phyloP scores from a whole-genome alignment of 345 rosid genomes.

The Eucalyptus cloeziana region DNA sequence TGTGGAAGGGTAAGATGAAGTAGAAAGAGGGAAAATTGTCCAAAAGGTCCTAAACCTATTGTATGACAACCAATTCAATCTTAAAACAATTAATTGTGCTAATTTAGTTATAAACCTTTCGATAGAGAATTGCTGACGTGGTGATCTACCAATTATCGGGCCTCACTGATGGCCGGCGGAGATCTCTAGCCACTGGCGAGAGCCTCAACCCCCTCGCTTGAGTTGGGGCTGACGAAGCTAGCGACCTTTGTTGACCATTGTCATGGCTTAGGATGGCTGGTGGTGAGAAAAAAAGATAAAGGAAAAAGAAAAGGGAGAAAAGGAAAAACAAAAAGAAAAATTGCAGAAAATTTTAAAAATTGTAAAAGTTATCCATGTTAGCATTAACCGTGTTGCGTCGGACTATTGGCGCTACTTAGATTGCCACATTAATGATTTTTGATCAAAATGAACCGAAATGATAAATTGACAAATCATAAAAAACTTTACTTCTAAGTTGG shows the following conservation, averaged over 20 bases:
- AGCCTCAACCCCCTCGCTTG: not conserved
- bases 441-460: not conserved
- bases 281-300: not conserved
- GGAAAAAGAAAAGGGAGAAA: not conserved
- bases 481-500: not conserved
- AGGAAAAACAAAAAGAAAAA: not conserved
- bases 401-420: not conserved
- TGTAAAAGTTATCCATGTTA: not conserved
- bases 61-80: not conserved
- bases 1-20: not conserved
- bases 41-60: not conserved
- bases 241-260: not conserved
- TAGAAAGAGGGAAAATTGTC: not conserved
- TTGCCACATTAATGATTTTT: not conserved
- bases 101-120: not conserved
- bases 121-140: accelerated
- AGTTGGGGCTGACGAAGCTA: not conserved
- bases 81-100: accelerated
- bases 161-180: accelerated
- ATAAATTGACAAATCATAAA: not conserved
- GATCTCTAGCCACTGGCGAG: not conserved
- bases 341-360: not conserved
- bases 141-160: not conserved
- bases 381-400: accelerated
- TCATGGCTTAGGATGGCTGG: not conserved